Percentiles rank a stretch among this genome's conserved stretches.
phyloP scores from a whole-genome alignment of 306 rosid species.

The Bauhinia variegata region DNA sequence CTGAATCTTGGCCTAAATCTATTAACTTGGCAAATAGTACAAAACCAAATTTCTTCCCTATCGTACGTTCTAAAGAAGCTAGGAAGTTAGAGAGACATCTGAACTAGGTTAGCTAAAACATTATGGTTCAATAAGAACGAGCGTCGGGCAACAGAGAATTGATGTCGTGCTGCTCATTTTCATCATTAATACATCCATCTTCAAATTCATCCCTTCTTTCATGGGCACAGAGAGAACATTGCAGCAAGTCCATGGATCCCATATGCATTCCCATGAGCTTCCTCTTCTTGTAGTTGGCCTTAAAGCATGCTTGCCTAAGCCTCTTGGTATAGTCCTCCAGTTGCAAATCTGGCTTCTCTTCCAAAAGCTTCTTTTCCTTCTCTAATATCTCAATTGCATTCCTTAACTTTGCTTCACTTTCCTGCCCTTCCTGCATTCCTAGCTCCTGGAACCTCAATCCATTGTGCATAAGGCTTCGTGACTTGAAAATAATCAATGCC shows the following conservation, averaged over 20 bases:
- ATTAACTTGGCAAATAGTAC: no score
- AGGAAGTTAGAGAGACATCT: background rate
- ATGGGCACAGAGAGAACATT: background rate
- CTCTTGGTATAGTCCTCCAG: conserved; percentile 65
- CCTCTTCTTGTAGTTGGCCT: conserved; percentile 88
- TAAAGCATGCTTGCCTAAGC: conserved; percentile 87
- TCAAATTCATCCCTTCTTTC: background rate
- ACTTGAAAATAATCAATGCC: background rate
- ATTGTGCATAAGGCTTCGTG: background rate
- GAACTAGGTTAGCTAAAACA: background rate
- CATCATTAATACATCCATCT: background rate
- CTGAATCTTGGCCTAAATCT: no score
- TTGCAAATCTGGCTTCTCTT: conserved; percentile 73
- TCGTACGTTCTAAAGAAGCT: background rate
- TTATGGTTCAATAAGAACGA: background rate
- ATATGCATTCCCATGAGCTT: conserved; percentile 40
- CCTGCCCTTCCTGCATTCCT: conserved; percentile 50
- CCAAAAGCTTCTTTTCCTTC: conserved; percentile 71
- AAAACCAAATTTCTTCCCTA: background rate
- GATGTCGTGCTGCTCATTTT: background rate
- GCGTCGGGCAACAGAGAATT: conserved; percentile 2
- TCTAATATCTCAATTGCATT: conserved; percentile 61
- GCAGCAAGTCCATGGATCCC: conserved; percentile 2
- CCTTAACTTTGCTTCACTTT: conserved; percentile 50
- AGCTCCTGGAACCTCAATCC: conserved; percentile 46